Evolutionary conservation across 2,329 filamentous ascomycete genomes (phyloP).

Genomic region (Catunica adiposa): DNA sequence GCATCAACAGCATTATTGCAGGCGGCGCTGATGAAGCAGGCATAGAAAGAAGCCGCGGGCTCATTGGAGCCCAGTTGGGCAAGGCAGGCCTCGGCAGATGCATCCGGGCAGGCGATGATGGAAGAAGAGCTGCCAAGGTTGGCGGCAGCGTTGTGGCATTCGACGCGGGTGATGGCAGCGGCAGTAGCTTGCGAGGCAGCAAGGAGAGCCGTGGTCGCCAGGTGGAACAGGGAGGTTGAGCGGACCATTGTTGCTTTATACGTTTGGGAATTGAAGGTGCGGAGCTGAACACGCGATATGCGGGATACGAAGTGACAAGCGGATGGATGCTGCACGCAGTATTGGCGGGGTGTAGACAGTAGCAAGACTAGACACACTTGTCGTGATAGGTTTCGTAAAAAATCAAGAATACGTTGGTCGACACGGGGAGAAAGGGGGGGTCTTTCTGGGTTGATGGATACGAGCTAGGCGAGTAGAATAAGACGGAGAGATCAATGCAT

Average conservation of each 20-base stretch:
- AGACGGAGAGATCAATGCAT: neutral
- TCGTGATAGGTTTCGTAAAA: neutral
- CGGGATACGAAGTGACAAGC: neutral
- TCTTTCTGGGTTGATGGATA: neutral
- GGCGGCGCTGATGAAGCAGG: conserved; percentile 23
- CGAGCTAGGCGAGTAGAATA: neutral
- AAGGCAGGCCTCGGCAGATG: conserved; percentile 29
- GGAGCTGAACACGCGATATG: neutral
- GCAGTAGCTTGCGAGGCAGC: conserved; percentile 23
- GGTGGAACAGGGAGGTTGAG: conserved; percentile 5
- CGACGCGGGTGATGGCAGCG: conserved; percentile 20
- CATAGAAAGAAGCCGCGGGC: conserved; percentile 22
- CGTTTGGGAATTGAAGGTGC: neutral
- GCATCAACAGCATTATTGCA: conserved; percentile 20
- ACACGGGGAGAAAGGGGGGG: neutral
- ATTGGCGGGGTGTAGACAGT: neutral
- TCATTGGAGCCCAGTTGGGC: conserved; percentile 19
- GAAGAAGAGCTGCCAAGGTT: conserved; percentile 25
- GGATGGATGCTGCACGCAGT: neutral
- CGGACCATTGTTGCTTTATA: conserved; percentile 12
- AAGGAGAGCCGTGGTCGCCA: conserved; percentile 18
- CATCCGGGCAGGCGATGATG: conserved; percentile 25
- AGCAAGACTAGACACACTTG: neutral
- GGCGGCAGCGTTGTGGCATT: conserved; percentile 17
- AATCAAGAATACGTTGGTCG: neutral